These are phyloP conservation scores for Thalassiosira hispida DNA, from an alignment of 352 stramenopile species.

Conservation along the genomic window DNA sequence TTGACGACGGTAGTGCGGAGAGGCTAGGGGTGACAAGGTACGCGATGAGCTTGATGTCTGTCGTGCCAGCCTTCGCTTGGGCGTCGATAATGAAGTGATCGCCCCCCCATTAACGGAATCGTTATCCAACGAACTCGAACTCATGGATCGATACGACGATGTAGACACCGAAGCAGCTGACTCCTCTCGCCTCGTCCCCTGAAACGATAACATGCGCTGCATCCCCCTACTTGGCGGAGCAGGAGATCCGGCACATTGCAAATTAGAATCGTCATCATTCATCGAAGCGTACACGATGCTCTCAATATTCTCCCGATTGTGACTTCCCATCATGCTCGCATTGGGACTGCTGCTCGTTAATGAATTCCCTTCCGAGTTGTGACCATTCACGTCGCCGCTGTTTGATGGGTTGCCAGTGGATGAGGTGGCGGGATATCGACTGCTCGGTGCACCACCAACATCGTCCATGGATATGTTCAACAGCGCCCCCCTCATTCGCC, in stretches of 20 bases:
- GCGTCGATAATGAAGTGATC: neutral
- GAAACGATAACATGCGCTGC: constrained; percentile 52
- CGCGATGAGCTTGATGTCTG: neutral
- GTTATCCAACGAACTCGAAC: neutral
- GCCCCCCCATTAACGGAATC: neutral
- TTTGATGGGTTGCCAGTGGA: neutral
- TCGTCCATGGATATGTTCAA: constrained; percentile 78
- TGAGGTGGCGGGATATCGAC: neutral
- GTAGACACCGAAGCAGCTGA: constrained; percentile 7
- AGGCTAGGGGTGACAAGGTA: neutral
- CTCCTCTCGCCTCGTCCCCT: constrained; percentile 34
- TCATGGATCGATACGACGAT: constrained; percentile 10
- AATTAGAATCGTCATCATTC: constrained; percentile 10
- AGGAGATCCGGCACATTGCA: constrained; percentile 3
- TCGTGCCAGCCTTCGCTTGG: neutral
- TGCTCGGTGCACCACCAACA: neutral
- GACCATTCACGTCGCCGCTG: neutral
- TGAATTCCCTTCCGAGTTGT: neutral
- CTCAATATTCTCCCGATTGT: constrained; percentile 47
- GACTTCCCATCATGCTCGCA: constrained; percentile 15
- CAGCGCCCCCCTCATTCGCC: constrained; percentile 75
- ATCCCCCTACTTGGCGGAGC: constrained; percentile 1
- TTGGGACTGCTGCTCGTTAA: neutral
- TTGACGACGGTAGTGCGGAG: neutral
- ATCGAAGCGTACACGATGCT: constrained; percentile 49